Conservation (phyloP, 768 basidiomycete species). For the Steccherinum ochraceum region DNA sequence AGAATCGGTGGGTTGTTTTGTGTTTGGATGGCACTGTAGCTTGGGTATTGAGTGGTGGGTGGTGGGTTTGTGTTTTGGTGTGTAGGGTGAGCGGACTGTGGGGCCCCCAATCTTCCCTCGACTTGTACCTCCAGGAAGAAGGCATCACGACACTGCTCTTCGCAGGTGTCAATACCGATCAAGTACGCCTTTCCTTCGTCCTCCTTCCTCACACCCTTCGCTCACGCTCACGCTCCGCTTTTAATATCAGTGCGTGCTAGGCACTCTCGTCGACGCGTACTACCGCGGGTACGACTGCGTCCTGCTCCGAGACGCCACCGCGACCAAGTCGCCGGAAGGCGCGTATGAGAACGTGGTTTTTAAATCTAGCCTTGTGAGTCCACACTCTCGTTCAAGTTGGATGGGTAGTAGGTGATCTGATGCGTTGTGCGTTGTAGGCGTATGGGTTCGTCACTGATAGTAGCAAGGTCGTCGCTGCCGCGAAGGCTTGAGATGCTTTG, state of each 20-base stretch:
- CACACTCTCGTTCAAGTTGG: neutral
- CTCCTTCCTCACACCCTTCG: neutral
- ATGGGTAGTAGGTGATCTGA: neutral
- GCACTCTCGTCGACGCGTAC: constrained; percentile 59
- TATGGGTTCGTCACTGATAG: constrained; percentile 47
- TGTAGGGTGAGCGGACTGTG: neutral
- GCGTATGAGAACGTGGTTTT: constrained; percentile 51
- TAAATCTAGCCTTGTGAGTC: constrained; percentile 40
- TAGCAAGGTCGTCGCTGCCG: constrained; percentile 18
- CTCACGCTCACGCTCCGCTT: neutral
- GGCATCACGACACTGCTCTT: constrained; percentile 58
- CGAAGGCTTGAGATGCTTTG: no score
- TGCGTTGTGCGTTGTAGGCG: constrained; percentile 24
- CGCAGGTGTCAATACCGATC: constrained; percentile 62
- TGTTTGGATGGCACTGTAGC: constrained; percentile 1
- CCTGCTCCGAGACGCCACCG: constrained; percentile 49
- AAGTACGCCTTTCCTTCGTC: constrained; percentile 36
- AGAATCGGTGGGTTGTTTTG: constrained; percentile 49
- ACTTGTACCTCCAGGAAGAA: constrained; percentile 55
- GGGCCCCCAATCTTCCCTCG: constrained; percentile 54
- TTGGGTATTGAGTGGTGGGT: no score
- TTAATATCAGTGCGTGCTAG: constrained; percentile 57
- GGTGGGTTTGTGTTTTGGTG: neutral
- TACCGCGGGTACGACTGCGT: constrained; percentile 61
- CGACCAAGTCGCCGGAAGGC: constrained; percentile 53